Percentiles rank a stretch among this genome's conserved stretches.
Conservation (phyloP, 1,284 basidiomycete species). For the Erythrobasidium hasegawianum region DNA sequence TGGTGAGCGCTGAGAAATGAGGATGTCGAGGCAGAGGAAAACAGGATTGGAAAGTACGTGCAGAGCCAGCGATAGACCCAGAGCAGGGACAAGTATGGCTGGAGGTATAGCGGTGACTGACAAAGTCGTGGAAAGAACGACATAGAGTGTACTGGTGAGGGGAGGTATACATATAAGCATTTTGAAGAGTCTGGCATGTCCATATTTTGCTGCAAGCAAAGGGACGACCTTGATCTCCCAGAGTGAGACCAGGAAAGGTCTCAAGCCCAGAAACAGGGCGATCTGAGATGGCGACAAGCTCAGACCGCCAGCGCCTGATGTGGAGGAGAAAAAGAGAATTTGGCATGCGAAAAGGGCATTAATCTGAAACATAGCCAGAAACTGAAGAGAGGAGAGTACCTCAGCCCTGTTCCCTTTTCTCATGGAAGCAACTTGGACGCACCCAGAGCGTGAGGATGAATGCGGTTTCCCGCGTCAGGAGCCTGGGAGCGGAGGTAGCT, state of each 20-base stretch:
- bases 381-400: not conserved
- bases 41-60: constrained; percentile 2
- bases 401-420: no score
- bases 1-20: constrained; percentile 1
- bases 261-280: not conserved
- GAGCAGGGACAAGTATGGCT: not conserved
- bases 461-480: not conserved
- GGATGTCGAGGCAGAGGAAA: constrained; percentile 7
- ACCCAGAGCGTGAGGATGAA: constrained; percentile 7
- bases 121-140: not conserved
- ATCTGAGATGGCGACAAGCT: constrained; percentile 3
- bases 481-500: no score
- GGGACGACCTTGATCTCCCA: not conserved
- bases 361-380: not conserved
- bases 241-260: not conserved
- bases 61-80: constrained; percentile 6
- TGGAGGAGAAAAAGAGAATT: constrained; percentile 10
- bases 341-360: not conserved
- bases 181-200: not conserved
- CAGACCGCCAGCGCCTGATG: not conserved
- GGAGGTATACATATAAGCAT: constrained; percentile 4
- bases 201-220: not conserved
- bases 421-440: no score
- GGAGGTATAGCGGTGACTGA: not conserved
- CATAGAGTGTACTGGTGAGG: not conserved